Base-by-base conservation (phyloP, 2,329 filamentous ascomycete genomes). In the Neonectria sp. region DNA sequence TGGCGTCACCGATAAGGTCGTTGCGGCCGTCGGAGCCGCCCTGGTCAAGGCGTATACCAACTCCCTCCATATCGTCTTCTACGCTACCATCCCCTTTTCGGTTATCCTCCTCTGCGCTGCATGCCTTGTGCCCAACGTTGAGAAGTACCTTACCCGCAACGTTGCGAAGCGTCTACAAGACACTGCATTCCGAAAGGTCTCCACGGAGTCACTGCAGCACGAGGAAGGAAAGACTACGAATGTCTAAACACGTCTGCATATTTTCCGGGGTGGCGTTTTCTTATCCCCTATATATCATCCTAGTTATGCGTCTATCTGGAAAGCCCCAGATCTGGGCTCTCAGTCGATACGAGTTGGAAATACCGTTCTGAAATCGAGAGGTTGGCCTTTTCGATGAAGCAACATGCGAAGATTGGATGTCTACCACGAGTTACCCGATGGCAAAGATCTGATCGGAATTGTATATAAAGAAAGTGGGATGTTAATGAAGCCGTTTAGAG, bases 61-160 rank as follows among this genome's bases (percentile, higher is more conserved):
- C n/a, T 81, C 82, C 3, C 85, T 86, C 73, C 75, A 77, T 61
- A 79, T 80, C 4, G 84, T 87, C 1, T 86, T 83, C 46, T 79
- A 78, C 64, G 73, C 75, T 35, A 80, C 77, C 11, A 81, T 83
- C 40, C 81, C 82, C 6, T 84, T 82, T 76, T 83, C 72, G 52
- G 78, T 77, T 17, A 77, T 82, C 31, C 74, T 80, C n/a, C 71
- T 85, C 9, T 68, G 79, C 25, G 79, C 80, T 8, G 77, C 82
- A 9, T 68, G 80, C 17, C 68, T 85, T 6, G 76, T 79, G 48
- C 82, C 82, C 21, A 80, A 85, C 68, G 79, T 84, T 21, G 81
- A 85, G 68, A 77, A 80, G 29, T 84, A 79, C 69, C 73, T 85
- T 40, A 84, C 79, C 1, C 75, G 80, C 58, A 80, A 84, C 58